A percentile compares a stretch with the other conserved stretches of the same genome.
Conservation (phyloP, 352 stramenopile species). For the Pseudoperonospora humuli region DNA sequence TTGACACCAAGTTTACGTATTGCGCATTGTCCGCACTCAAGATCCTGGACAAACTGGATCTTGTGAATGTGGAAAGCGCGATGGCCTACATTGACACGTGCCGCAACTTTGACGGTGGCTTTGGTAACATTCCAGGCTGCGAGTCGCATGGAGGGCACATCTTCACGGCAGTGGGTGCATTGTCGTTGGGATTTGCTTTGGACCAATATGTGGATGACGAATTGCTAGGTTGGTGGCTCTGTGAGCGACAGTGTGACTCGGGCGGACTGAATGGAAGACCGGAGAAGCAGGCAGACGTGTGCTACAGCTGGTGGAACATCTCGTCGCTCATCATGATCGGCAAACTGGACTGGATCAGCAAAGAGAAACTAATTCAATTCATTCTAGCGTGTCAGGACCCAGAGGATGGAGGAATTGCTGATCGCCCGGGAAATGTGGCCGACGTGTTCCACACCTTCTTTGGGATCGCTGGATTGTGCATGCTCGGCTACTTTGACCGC, state of each 20-base stretch:
- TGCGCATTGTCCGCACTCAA: conserved; percentile 94
- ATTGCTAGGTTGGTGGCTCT: conserved; percentile 94
- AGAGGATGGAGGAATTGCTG: conserved; percentile 96
- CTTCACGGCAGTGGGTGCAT: conserved; percentile 94
- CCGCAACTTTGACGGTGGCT: conserved; percentile 96
- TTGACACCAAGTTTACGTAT: conserved; percentile 99
- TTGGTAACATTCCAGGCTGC: conserved; percentile 87
- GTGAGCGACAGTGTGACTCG: conserved; percentile 96
- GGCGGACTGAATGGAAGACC: conserved; percentile 92
- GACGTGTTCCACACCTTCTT: conserved; percentile 99
- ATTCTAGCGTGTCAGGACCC: conserved; percentile 95
- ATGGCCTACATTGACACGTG: conserved; percentile 92
- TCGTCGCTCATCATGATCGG: conserved; percentile 93
- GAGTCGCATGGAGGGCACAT: conserved; percentile 97
- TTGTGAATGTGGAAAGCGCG: conserved; percentile 85
- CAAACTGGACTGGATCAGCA: conserved; percentile 94
- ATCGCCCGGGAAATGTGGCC: conserved; percentile 93
- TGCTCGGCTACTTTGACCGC: conserved; percentile 90
- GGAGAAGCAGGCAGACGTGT: conserved; percentile 99
- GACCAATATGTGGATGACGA: conserved; percentile 81
- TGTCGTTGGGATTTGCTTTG: conserved; percentile 82
- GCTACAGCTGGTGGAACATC: conserved; percentile 99
- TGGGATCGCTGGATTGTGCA: conserved; percentile 90
- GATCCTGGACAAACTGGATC: conserved; percentile 84
- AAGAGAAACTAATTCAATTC: conserved; percentile 89